Conservation (phyloP, 163 green algal genomes). For the Volvox carteri region DNA sequence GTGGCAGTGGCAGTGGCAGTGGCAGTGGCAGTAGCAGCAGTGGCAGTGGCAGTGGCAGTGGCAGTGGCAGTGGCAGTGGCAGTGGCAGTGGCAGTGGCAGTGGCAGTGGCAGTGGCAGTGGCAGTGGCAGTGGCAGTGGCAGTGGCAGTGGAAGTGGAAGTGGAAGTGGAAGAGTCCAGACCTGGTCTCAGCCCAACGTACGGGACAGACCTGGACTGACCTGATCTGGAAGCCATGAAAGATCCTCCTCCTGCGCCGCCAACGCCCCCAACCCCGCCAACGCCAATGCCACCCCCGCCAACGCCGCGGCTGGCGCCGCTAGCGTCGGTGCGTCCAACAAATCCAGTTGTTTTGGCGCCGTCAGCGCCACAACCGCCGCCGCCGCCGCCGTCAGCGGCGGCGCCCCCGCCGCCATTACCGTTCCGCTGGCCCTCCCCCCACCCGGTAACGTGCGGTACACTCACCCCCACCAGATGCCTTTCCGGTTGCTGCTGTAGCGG, state of each 20-base stretch:
- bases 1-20: background rate
- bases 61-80: background rate
- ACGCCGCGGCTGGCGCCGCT: background rate
- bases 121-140: background rate
- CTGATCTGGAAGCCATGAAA: too few relatives aligned
- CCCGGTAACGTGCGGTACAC: background rate
- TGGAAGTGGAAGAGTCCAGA: too few relatives aligned
- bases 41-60: background rate
- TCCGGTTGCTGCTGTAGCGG: background rate
- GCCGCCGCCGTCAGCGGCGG: background rate
- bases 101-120: background rate
- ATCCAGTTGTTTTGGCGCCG: too few relatives aligned
- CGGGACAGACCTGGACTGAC: too few relatives aligned
- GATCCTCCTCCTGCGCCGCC: too few relatives aligned
- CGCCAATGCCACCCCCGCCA: background rate
- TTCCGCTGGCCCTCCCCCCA: background rate
- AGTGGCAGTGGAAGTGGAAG: background rate
- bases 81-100: background rate
- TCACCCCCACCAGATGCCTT: background rate
- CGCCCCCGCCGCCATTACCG: background rate
- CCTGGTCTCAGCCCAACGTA: too few relatives aligned
- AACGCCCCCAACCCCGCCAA: background rate
- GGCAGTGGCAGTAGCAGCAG: background rate
- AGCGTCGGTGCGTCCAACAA: too few relatives aligned
- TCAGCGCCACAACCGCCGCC: background rate